phyloP scores from a whole-genome alignment of 495 filamentous ascomycete species.

The Neurospora sp. region DNA sequence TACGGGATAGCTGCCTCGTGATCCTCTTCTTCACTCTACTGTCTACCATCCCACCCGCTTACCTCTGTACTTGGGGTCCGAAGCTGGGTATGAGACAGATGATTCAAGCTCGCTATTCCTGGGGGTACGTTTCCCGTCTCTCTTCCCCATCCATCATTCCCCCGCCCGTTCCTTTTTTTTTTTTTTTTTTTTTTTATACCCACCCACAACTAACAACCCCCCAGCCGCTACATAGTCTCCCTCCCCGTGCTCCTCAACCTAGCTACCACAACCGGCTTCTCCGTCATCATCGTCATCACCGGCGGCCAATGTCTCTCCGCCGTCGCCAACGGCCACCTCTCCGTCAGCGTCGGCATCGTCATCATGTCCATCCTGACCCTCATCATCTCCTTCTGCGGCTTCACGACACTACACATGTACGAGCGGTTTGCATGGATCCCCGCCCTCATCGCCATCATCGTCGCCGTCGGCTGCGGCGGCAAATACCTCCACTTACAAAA shows the following conservation, averaged over 20 bases:
- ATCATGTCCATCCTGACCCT: constrained; percentile 44
- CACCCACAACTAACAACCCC: neutral
- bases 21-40: constrained; percentile 48
- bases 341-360: constrained; percentile 38
- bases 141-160: neutral
- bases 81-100: constrained; percentile 46
- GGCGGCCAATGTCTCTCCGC: constrained; percentile 42
- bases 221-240: constrained; percentile 30
- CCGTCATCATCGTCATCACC: constrained; percentile 35
- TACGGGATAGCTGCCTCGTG: constrained; percentile 38
- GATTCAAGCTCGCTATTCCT: constrained; percentile 44
- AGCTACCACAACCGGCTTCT: constrained; percentile 38
- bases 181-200: no score
- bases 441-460: constrained; percentile 38
- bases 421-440: constrained; percentile 54
- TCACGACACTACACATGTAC: constrained; percentile 46
- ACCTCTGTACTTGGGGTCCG: constrained; percentile 40
- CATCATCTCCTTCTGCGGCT: constrained; percentile 49
- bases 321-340: constrained; percentile 38
- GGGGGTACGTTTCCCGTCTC: constrained; percentile 24
- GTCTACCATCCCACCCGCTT: constrained; percentile 38
- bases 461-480: constrained; percentile 22
- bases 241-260: constrained; percentile 41
- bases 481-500: constrained; percentile 23
- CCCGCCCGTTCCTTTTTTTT: no score